These are phyloP conservation scores for Brettanomyces nanus DNA, from an alignment of 805 yeast species.

Conservation along the genomic window DNA sequence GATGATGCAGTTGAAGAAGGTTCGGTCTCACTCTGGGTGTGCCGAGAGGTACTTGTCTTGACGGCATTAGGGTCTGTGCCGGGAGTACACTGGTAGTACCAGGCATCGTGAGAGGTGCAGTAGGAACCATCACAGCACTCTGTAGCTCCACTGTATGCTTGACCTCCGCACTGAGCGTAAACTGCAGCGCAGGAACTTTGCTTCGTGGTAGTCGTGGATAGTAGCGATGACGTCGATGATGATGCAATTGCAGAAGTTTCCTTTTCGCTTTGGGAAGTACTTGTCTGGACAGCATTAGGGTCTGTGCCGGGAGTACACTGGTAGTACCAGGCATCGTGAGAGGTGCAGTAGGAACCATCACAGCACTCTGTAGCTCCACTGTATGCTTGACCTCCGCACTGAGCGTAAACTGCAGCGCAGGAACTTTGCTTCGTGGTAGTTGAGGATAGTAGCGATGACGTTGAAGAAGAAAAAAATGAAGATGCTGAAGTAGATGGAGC, in stretches of 20 bases:
- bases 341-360: constrained; percentile 13
- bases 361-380: constrained; percentile 15
- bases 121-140: constrained; percentile 14
- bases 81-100: constrained; percentile 14
- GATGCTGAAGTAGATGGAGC: background rate
- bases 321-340: constrained; percentile 15
- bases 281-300: background rate
- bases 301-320: constrained; percentile 11
- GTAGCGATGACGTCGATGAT: background rate
- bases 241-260: background rate
- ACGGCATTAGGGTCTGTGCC: background rate
- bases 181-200: constrained; percentile 5
- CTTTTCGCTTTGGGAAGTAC: too few relatives aligned
- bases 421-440: constrained; percentile 1
- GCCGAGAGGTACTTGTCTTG: too few relatives aligned
- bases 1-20: too few relatives aligned
- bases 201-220: constrained; percentile 1
- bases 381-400: constrained; percentile 19
- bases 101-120: constrained; percentile 16
- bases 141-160: constrained; percentile 11
- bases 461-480: background rate
- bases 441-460: background rate
- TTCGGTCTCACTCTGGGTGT: too few relatives aligned
- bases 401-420: constrained; percentile 12
- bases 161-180: constrained; percentile 22